Conservation (phyloP, 768 basidiomycete genomes). For the Austroboletus eburneus region DNA sequence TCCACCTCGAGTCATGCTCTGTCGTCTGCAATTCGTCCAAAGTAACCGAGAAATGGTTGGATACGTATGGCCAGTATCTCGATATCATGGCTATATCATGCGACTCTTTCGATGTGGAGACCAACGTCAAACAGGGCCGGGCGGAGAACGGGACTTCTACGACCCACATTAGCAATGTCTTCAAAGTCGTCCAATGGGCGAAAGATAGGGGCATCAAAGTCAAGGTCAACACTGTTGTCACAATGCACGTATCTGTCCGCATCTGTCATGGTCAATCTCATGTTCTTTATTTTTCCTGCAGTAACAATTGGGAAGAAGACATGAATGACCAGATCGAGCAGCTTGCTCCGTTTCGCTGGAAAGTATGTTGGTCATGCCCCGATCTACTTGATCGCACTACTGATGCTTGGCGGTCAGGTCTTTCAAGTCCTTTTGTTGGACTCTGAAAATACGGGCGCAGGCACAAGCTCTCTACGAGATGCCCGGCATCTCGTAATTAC, state of each 20-base stretch:
- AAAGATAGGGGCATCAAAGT: constrained; percentile 33
- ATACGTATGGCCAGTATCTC: constrained; percentile 35
- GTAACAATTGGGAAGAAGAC: constrained; percentile 38
- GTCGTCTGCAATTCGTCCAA: constrained; percentile 37
- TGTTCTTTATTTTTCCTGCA: constrained; percentile 1
- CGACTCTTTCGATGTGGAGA: constrained; percentile 36
- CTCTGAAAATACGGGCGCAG: constrained; percentile 33
- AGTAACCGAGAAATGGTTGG: constrained; percentile 40
- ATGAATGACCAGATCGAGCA: constrained; percentile 36
- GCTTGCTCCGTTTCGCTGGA: constrained; percentile 37
- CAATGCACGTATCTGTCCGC: constrained; percentile 13
- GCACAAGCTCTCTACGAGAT: constrained; percentile 31
- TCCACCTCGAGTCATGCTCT: constrained; percentile 33
- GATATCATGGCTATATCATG: constrained; percentile 43
- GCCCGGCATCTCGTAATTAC: constrained; percentile 34
- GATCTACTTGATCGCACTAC: not conserved
- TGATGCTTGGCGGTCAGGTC: constrained; percentile 17
- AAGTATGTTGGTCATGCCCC: constrained; percentile 19
- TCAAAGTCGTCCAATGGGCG: constrained; percentile 35
- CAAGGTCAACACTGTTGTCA: constrained; percentile 36
- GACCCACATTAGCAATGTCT: constrained; percentile 32
- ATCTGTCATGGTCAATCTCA: not conserved
- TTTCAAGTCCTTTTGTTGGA: constrained; percentile 32
- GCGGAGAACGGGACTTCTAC: constrained; percentile 29
- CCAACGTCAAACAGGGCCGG: constrained; percentile 32